A percentile compares a stretch with the other conserved stretches of the same genome.
phyloP scores from a whole-genome alignment of 371 early-diverging fungal genomes.

The Coemansia sp. region DNA sequence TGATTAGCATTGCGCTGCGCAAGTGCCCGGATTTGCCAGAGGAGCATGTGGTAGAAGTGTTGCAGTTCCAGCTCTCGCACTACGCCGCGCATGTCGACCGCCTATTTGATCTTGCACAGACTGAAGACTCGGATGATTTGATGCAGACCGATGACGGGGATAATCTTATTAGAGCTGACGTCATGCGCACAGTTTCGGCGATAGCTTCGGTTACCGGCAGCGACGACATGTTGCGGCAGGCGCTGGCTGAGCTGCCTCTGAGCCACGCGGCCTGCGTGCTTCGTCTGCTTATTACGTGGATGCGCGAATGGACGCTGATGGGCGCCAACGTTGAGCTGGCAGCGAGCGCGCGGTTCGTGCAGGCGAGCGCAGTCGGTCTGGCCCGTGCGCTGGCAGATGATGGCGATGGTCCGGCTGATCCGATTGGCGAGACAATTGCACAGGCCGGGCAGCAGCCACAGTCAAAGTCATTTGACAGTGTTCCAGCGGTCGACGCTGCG shows the following conservation, averaged over 20 bases:
- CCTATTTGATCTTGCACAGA: conserved; percentile 19
- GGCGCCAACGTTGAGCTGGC: conserved; percentile 49
- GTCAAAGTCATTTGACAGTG: conserved; percentile 10
- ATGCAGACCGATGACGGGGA: background rate
- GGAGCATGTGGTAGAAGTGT: conserved; percentile 29
- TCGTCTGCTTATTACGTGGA: conserved; percentile 41
- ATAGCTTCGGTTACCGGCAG: conserved; percentile 20
- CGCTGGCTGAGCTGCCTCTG: conserved; percentile 33
- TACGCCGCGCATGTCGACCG: conserved; percentile 17
- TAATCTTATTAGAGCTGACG: conserved; percentile 11
- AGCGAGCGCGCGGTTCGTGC: conserved; percentile 34
- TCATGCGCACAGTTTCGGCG: conserved; percentile 28
- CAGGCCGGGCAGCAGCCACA: conserved; percentile 11
- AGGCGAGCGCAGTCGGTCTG: background rate
- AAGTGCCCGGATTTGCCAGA: conserved; percentile 49
- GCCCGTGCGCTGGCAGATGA: background rate
- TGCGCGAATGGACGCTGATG: conserved; percentile 31
- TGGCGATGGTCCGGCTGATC: background rate
- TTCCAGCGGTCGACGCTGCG: conserved; percentile 37
- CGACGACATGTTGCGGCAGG: conserved; percentile 38
- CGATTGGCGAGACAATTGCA: conserved; percentile 9
- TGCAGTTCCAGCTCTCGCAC: conserved; percentile 40
- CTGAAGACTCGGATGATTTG: background rate
- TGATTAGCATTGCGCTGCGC: conserved; percentile 30
- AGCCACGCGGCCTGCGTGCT: conserved; percentile 37